Evolutionary conservation across 345 rosid species (phyloP).

Genomic region (Conringia planisiliqua): DNA sequence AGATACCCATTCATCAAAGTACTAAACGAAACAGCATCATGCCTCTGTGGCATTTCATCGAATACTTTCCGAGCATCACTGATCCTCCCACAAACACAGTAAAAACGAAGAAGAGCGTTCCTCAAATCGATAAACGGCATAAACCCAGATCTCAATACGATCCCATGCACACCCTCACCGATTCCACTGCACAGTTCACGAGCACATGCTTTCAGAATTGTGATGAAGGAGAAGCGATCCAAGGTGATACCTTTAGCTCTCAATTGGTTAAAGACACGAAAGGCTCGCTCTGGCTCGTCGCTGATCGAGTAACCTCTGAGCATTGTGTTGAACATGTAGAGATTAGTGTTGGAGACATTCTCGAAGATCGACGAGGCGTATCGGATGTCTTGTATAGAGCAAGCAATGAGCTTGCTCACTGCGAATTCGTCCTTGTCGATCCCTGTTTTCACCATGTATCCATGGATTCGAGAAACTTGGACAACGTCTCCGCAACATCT

Average conservation of each 20-base stretch:
- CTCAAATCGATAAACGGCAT: conserved; percentile 40
- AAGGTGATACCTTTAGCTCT: conserved; percentile 41
- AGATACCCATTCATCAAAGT: conserved; percentile 52
- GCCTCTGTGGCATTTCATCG: conserved; percentile 45
- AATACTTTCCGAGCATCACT: conserved; percentile 51
- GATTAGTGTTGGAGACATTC: conserved; percentile 42
- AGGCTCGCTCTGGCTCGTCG: conserved; percentile 45
- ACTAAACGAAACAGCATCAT: conserved; percentile 57
- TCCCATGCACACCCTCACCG: conserved; percentile 35
- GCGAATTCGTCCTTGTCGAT: conserved; percentile 47
- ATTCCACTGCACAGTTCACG: conserved; percentile 21
- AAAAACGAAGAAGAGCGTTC: conserved; percentile 47
- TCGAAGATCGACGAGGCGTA: conserved; percentile 61
- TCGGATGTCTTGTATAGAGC: conserved; percentile 38
- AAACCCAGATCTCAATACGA: conserved; percentile 50
- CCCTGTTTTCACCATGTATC: conserved; percentile 53
- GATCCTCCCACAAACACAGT: conserved; percentile 34
- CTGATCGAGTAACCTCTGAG: conserved; percentile 52
- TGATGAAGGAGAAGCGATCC: conserved; percentile 62
- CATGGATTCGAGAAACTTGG: conserved; percentile 53
- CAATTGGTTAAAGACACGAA: conserved; percentile 48
- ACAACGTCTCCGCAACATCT: conserved; percentile 33
- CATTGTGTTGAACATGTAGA: conserved; percentile 63
- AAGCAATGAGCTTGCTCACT: conserved; percentile 62
- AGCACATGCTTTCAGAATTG: conserved; percentile 49